Evolutionary conservation across 768 basidiomycete species (phyloP).

Genomic region (Filobasidium wieringae): DNA sequence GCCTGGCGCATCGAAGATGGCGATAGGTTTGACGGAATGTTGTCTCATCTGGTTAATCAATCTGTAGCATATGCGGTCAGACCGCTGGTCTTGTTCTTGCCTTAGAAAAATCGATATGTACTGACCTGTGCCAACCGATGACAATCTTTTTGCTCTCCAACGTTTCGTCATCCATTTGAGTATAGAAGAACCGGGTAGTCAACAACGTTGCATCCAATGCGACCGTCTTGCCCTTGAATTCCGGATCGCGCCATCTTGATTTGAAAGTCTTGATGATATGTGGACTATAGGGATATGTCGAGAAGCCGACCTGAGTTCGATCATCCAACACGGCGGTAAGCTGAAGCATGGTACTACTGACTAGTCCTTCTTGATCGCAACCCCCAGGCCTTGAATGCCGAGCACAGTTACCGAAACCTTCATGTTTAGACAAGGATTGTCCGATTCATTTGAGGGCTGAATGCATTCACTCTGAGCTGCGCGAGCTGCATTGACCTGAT

Average conservation of each 20-base stretch:
- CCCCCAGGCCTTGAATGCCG: background rate
- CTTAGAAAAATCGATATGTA: background rate
- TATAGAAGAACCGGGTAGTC: slow-evolving; percentile 35
- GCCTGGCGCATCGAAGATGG: slow-evolving; percentile 33
- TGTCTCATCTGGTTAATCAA: slow-evolving; percentile 27
- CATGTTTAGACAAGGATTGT: too few relatives aligned
- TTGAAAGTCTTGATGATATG: slow-evolving; percentile 15
- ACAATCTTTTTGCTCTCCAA: slow-evolving; percentile 28
- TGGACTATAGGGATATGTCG: slow-evolving; percentile 14
- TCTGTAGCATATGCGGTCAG: slow-evolving; percentile 7
- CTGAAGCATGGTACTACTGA: background rate
- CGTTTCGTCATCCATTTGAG: slow-evolving; percentile 18
- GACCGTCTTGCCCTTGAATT: slow-evolving; percentile 25
- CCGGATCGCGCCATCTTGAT: slow-evolving; percentile 27
- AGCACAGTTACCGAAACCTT: background rate
- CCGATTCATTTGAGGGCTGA: too few relatives aligned
- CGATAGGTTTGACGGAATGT: slow-evolving; percentile 28
- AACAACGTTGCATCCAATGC: slow-evolving; percentile 36
- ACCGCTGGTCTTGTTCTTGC: background rate
- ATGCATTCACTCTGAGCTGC: too few relatives aligned
- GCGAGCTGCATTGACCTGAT: too few relatives aligned
- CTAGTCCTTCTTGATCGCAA: background rate
- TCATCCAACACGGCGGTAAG: background rate
- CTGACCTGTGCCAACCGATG: slow-evolving; percentile 37
- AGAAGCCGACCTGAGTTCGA: too few relatives aligned